Conservation (phyloP, 306 rosid species). For the Neltuma alba region DNA sequence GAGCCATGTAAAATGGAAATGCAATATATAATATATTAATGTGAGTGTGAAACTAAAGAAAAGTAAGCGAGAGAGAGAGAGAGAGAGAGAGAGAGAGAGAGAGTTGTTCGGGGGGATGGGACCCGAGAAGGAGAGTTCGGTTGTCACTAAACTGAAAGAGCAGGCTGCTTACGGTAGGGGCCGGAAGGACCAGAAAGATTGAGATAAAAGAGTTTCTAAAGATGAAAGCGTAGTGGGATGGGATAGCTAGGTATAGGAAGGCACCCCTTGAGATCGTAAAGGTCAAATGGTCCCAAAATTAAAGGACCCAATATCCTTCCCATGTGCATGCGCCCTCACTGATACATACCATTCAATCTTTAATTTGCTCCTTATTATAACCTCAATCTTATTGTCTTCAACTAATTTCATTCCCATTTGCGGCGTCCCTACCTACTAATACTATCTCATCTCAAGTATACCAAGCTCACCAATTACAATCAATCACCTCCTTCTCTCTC, state of each 20-base stretch:
- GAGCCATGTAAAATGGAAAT: not conserved
- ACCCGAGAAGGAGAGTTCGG: not conserved
- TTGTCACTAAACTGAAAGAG: constrained; percentile 2
- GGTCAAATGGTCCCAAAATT: not conserved
- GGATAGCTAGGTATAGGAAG: not conserved
- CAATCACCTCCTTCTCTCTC: not conserved
- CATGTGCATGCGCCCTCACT: constrained; percentile 7
- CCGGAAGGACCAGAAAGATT: not conserved
- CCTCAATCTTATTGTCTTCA: no score
- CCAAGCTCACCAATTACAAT: not conserved
- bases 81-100: not conserved
- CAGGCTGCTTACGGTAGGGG: not conserved
- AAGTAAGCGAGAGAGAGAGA: not conserved
- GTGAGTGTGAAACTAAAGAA: not conserved
- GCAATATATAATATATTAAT: no score
- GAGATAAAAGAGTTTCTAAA: not conserved
- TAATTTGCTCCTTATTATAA: no score
- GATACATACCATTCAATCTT: no score
- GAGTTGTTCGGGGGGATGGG: not conserved
- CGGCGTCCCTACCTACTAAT: not conserved
- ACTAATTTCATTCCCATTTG: not conserved
- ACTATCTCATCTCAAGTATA: not conserved
- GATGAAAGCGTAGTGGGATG: not conserved
- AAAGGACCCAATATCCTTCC: not conserved
- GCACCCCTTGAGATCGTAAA: not conserved